Base-by-base conservation (phyloP, 2,329 filamentous ascomycete genomes). In the Phialophora macrospora region DNA sequence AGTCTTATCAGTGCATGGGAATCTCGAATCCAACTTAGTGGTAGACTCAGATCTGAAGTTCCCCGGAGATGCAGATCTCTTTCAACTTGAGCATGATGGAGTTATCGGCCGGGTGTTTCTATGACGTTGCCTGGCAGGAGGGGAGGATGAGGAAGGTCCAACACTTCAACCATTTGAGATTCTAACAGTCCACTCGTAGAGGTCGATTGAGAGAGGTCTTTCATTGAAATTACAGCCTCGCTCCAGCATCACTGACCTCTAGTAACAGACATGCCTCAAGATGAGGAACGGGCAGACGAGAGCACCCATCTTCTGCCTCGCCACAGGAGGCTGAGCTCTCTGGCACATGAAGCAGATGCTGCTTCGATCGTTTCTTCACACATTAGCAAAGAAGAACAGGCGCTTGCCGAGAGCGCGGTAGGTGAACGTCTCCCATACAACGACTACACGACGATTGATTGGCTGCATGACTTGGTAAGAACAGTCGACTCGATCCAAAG, bases 371-470 rank as follows among this genome's bases (percentile, higher is more conserved):
- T 80, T 24, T 73, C 72, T 8, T 80, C 80, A 24, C 74, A 78
- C 56, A 70, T 82, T 30, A 80, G 78, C 14, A 83, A 82, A 63
- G 81, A 84, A 55, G 83, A 85, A 68, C 80, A 79, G 64, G 78
- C 79, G 20, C 74, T 85, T 62, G 76, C 72, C 6, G 75, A 75
- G 3, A 82, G 79, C 26, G 76, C 82, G 1, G 77, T 85, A 11
- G 84, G 84, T 49, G 85, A 87, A 72, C 76, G 84, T 59, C 73
- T 87, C 22, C 82, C 84, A 0, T 88, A 88, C 72, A 87, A 86
- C 71, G 83, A 87, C 68, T 88, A 88, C 69, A 84, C 82, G 7
- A 86, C 85, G 1, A 87, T 87, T 64, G 85, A 88, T 74, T 88
- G 85, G 85, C 77, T 88, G 9, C 85, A 86, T 73, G 84, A 86